Percentiles rank a stretch among this genome's conserved stretches.
Conservation (phyloP, 1,284 basidiomycete genomes). For the Chalciporus sp. region DNA sequence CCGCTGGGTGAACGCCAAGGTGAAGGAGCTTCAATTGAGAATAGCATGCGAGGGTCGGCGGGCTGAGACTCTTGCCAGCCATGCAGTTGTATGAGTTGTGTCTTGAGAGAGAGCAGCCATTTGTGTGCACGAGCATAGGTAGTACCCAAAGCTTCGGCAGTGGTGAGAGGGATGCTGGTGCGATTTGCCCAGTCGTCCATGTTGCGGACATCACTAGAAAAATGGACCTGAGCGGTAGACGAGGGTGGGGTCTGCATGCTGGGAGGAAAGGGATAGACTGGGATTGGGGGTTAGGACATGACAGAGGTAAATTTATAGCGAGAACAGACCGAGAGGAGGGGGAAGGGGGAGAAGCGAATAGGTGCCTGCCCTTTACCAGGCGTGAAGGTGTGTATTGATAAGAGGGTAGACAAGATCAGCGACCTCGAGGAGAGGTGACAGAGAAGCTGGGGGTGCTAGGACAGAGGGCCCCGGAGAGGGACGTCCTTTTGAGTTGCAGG, state of each 20-base stretch:
- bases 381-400: slow-evolving; percentile 6
- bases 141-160: slow-evolving; percentile 74
- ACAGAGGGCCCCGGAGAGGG: slow-evolving; percentile 23
- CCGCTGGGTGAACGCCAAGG: slow-evolving; percentile 75
- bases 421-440: slow-evolving; percentile 23
- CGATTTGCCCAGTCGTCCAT: slow-evolving; percentile 81
- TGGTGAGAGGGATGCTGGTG: slow-evolving; percentile 76
- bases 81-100: slow-evolving; percentile 62
- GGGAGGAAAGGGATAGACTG: neutral
- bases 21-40: slow-evolving; percentile 73
- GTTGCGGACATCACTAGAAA: slow-evolving; percentile 73
- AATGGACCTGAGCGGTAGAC: slow-evolving; percentile 63
- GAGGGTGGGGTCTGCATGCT: slow-evolving; percentile 42
- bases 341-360: slow-evolving; percentile 3
- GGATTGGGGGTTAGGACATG: neutral
- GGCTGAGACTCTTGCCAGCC: slow-evolving; percentile 64
- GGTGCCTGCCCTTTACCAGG: slow-evolving; percentile 39
- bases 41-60: slow-evolving; percentile 70
- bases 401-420: slow-evolving; percentile 14
- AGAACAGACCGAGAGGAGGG: slow-evolving; percentile 12
- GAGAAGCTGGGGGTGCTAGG: slow-evolving; percentile 14
- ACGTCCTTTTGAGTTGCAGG: slow-evolving; percentile 42
- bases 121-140: slow-evolving; percentile 78
- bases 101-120: slow-evolving; percentile 65
- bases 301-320: slow-evolving; percentile 29